Conservation (phyloP, 345 rosid species). For the Trapa incisa region DNA sequence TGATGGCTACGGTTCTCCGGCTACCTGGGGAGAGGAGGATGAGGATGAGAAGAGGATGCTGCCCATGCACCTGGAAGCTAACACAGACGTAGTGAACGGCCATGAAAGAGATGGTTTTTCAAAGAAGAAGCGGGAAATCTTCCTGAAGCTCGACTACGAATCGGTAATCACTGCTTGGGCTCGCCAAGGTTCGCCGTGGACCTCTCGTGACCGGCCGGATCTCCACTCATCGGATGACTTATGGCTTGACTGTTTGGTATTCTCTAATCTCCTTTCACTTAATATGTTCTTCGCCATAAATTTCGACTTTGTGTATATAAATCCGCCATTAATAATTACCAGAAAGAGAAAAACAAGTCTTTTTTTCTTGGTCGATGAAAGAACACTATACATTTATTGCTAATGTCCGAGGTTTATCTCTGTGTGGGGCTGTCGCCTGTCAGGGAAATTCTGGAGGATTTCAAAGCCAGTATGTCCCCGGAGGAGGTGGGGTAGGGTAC, state of each 20-base stretch:
- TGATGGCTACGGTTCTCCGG: slow-evolving; percentile 41
- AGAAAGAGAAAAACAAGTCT: too few relatives aligned
- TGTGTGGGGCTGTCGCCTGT: background rate
- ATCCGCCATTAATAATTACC: too few relatives aligned
- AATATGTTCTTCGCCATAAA: too few relatives aligned
- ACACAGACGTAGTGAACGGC: slow-evolving; percentile 2
- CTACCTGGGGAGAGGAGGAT: slow-evolving; percentile 32
- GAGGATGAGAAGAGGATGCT: slow-evolving; percentile 13
- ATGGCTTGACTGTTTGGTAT: slow-evolving; percentile 52
- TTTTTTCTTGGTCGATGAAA: background rate
- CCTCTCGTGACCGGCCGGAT: slow-evolving; percentile 49
- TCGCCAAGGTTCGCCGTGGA: slow-evolving; percentile 64
- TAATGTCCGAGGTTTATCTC: background rate
- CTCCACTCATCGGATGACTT: slow-evolving; percentile 27
- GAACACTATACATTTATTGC: background rate
- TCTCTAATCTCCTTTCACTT: background rate
- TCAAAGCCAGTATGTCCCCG: slow-evolving; percentile 4
- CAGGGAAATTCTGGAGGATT: slow-evolving; percentile 11
- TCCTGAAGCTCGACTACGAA: slow-evolving; percentile 59
- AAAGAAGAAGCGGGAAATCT: slow-evolving; percentile 29
- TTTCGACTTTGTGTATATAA: too few relatives aligned
- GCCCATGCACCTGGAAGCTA: slow-evolving; percentile 7
- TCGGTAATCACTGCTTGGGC: slow-evolving; percentile 62
- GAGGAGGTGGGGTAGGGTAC: slow-evolving; percentile 7
- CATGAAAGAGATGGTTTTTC: background rate